Base-by-base conservation (phyloP, 2,329 filamentous ascomycete genomes). In the Clonostachys solani region DNA sequence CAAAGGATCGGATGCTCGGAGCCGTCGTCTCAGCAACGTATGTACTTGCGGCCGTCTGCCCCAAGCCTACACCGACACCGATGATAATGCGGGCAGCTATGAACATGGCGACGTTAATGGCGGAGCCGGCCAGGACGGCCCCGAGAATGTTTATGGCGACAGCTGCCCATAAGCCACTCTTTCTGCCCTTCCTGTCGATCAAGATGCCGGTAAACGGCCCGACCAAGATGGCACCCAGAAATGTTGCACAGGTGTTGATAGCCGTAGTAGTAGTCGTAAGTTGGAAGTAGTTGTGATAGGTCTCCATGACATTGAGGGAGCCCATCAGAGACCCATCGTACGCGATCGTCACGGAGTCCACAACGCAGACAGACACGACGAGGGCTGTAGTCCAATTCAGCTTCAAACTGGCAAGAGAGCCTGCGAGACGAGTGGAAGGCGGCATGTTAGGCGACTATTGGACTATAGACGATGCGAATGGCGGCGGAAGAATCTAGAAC, bases 261-360 rank as follows among this genome's bases (percentile, higher is more conserved):
- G 71, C 73, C 0, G 66, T 73, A 0, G 75, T 78, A 0, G 71
- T 69, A 1, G 71, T 55, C 19, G 61, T 78, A 8, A 80, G 66
- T 6, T 68, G 52, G 61, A 80, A 80, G 56, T 79, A 80, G 42
- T 75, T 64, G 0, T 66, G 71, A 56, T 80, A 80, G 2, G 67
- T 70, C 0, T 74, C 73, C 13, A 80, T 58, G 50, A 80, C 79
- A 50, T 78, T 77, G 37, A 81, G 66, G 0, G 73, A 74, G 47
- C 79, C 78, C 59, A 78, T 62, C 65, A 78, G 74, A 4, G 71
- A 75, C 10, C 69, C 68, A 49, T 74, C 69, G 48, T 72, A 69
- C 35, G 64, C 61, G 33, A 48, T 46, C 7, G 53, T 54, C 6
- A 58, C 55, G 7, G 57, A 58, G 49, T 60, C 57, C 40, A 59